phyloP scores from a whole-genome alignment of 2,329 filamentous ascomycete species.

The Cladosporium austrohemisphaericum region DNA sequence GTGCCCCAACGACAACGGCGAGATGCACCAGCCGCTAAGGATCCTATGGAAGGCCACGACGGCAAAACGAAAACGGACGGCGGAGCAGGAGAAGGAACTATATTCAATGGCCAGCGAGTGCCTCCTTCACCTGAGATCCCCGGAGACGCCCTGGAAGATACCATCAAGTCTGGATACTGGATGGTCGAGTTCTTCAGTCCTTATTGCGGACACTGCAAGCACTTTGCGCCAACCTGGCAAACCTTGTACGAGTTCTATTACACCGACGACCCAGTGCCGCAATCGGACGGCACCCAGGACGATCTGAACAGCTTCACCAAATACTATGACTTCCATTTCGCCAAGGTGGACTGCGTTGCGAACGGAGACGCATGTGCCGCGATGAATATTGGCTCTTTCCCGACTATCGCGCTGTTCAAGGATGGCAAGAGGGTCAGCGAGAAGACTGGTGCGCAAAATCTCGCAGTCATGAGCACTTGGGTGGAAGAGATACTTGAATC shows the following conservation, averaged over 20 bases:
- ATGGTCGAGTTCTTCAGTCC: constrained; percentile 52
- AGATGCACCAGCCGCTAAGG: constrained; percentile 19
- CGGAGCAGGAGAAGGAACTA: constrained; percentile 39
- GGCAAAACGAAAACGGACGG: constrained; percentile 35
- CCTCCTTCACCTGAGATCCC: constrained; percentile 62
- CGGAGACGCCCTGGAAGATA: constrained; percentile 54
- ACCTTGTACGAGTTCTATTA: constrained; percentile 94
- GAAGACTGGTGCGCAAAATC: constrained; percentile 63
- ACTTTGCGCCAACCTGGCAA: constrained; percentile 80
- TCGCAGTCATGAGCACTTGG: constrained; percentile 63
- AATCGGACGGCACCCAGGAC: constrained; percentile 47
- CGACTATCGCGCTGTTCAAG: constrained; percentile 75
- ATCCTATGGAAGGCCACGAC: constrained; percentile 30
- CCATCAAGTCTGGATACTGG: constrained; percentile 65
- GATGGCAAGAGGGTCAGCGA: constrained; percentile 65
- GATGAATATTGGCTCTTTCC: constrained; percentile 66
- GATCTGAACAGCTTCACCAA: constrained; percentile 67
- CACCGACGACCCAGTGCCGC: constrained; percentile 69
- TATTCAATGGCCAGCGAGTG: constrained; percentile 64
- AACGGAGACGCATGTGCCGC: constrained; percentile 73
- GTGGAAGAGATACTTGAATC: constrained; percentile 75
- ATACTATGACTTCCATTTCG: constrained; percentile 89
- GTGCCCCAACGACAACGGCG: constrained; percentile 7
- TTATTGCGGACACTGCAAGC: constrained; percentile 65
- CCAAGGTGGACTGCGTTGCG: constrained; percentile 77